A percentile compares a stretch with the other conserved stretches of the same genome.
Evolutionary conservation across 1,284 basidiomycete species (phyloP).

Genomic region (Melampsora larici-populina): DNA sequence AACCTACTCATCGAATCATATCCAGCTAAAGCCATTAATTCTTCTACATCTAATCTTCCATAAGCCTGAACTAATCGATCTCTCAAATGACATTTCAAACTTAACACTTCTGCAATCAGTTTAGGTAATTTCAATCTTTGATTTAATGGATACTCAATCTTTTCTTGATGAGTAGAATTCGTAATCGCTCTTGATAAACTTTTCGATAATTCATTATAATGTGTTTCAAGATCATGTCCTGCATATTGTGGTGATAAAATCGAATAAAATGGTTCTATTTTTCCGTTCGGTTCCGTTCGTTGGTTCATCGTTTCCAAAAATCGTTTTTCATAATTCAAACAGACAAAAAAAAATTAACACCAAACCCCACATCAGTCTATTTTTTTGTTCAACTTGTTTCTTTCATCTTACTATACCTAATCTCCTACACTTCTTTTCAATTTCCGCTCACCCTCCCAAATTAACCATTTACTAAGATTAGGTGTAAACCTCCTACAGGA

Average conservation of each 20-base stretch:
- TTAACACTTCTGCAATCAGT: constrained; percentile 48
- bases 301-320: too few species aligned
- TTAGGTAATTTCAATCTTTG: constrained; percentile 46
- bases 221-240: constrained; percentile 49
- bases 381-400: neutral
- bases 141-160: constrained; percentile 47
- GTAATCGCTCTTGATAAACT: constrained; percentile 49
- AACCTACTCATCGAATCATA: constrained; percentile 43
- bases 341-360: neutral
- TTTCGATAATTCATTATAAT: constrained; percentile 46
- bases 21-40: constrained; percentile 48
- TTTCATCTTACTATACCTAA: neutral
- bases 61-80: constrained; percentile 48
- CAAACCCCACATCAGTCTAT: neutral
- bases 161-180: constrained; percentile 41
- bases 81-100: constrained; percentile 49
- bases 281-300: too few species aligned
- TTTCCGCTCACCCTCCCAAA: constrained; percentile 51
- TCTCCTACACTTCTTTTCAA: constrained; percentile 45
- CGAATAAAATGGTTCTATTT: constrained; percentile 50
- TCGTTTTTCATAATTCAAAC: too few species aligned
- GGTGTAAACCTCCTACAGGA: constrained; percentile 48
- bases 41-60: constrained; percentile 44
- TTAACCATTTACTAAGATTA: constrained; percentile 54
- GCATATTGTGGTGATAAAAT: constrained; percentile 50